A percentile compares a stretch with the other conserved stretches of the same genome.
Conservation (phyloP, 1,139 yeast genomes). For the Lodderomyces margitis region DNA sequence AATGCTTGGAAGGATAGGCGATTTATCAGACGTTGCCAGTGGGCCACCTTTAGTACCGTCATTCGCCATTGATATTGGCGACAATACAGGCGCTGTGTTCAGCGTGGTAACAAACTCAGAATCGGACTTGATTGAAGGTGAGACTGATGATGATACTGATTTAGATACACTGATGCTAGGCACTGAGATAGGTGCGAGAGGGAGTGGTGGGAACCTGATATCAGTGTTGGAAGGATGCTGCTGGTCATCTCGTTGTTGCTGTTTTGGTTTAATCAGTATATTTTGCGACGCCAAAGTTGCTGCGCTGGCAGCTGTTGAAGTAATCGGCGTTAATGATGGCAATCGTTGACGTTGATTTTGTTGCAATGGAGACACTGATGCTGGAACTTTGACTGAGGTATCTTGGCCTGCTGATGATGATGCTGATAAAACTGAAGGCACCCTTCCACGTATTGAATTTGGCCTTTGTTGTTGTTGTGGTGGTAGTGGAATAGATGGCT, state of each 20-base stretch:
- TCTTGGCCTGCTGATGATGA: not conserved
- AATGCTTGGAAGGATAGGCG: constrained; percentile 14
- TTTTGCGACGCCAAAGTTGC: constrained; percentile 16
- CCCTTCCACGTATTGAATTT: not conserved
- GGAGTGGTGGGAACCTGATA: constrained; percentile 6
- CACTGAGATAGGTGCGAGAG: constrained; percentile 9
- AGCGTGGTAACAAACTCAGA: not conserved
- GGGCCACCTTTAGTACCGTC: not conserved
- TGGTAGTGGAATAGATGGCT: not conserved
- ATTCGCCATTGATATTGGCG: not conserved
- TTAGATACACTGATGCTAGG: constrained; percentile 11
- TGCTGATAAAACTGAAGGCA: not conserved
- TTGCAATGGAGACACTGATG: constrained; percentile 6
- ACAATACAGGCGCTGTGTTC: constrained; percentile 1
- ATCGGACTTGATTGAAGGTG: constrained; percentile 2
- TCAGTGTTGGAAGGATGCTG: constrained; percentile 8
- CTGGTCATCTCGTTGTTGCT: constrained; percentile 3
- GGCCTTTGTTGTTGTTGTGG: constrained; percentile 1
- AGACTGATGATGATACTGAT: constrained; percentile 6
- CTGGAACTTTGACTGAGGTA: constrained; percentile 1
- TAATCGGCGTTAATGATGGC: constrained; percentile 15
- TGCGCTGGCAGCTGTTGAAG: constrained; percentile 15
- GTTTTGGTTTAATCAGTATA: constrained; percentile 11
- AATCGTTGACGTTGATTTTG: constrained; percentile 5
- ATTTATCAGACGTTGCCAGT: constrained; percentile 11